These are phyloP conservation scores for Wallacemonas collosoma DNA, from an alignment of 208 protist genomes.

Conservation along the genomic window DNA sequence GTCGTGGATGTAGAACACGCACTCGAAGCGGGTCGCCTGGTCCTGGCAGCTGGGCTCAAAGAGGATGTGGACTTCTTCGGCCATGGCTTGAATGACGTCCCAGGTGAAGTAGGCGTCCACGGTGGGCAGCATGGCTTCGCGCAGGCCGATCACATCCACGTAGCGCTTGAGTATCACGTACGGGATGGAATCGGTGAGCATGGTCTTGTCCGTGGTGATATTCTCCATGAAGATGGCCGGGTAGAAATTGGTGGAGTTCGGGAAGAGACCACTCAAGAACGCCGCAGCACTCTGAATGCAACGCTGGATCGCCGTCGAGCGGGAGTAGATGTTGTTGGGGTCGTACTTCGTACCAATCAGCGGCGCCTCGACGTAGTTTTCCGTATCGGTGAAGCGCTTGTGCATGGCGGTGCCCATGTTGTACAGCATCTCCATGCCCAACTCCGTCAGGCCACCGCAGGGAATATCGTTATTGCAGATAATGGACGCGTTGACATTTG, in stretches of 20 bases:
- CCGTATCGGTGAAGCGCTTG: conserved; percentile 24
- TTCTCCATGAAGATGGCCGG: conserved; percentile 50
- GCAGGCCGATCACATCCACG: conserved; percentile 23
- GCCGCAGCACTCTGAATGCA: conserved; percentile 17
- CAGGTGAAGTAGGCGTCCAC: conserved; percentile 48
- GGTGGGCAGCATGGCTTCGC: conserved; percentile 23
- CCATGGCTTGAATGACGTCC: conserved; percentile 32
- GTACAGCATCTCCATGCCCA: conserved; percentile 44
- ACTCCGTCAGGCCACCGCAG: conserved; percentile 45
- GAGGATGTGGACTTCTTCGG: conserved; percentile 17
- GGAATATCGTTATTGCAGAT: conserved; percentile 33
- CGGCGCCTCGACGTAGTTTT: conserved; percentile 31
- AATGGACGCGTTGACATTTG: conserved; percentile 25
- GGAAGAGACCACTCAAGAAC: conserved; percentile 41
- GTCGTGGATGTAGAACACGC: conserved; percentile 42
- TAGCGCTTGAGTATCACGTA: conserved; percentile 29
- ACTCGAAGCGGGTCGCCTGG: conserved; percentile 29
- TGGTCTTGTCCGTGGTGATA: conserved; percentile 38
- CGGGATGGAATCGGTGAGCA: conserved; percentile 38
- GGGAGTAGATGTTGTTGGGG: conserved; percentile 11
- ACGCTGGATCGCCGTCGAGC: conserved; percentile 27
- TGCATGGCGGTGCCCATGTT: conserved; percentile 32
- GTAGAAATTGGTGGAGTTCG: conserved; percentile 36
- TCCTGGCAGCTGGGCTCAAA: conserved; percentile 23
- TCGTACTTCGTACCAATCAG: conserved; percentile 32